Evolutionary conservation across 176 grass and related monocot species (phyloP), one percentile per base, ranked within the genome.

Genomic region (Puya raimondii): DNA sequence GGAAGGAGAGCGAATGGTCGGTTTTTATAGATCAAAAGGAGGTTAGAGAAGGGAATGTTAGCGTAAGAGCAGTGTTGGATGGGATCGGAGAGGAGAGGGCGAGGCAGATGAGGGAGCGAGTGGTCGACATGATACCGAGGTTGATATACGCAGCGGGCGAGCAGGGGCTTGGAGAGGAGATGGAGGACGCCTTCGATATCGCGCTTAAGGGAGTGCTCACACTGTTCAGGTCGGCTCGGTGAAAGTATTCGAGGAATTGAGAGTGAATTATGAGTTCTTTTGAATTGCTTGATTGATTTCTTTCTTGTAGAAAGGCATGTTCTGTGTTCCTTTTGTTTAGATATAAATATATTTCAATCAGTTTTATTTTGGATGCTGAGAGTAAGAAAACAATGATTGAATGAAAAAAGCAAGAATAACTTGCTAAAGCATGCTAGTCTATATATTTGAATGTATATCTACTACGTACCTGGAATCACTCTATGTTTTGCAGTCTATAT

Each of bases 111-210:
- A 78, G 58, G 73, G 81, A 92, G 79, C 73, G 67, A 51, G 85
- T 96, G 26, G 91, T 96, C 74, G 85, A 91, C 53, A 88, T 96
- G 88, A 84, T 96, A 73, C 91, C 92, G 53, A 82, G 83, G 65
- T 75, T 96, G 73, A 68, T 96, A 68, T 96, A 96, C 58, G 81
- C 63, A 0, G 78, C 88, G 23, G 59, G 78, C 17, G 1, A 73
- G 2, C 54, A 67, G 11, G 91, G 91, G 10, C 83, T 91, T 54
- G 88, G 83, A 67, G 88, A 65, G 50, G 86, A 79, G 25, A 70
- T 92, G 81, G 57, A 51, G 1, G 88, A 96, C 69, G 92, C 88
- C 23, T 49, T 96, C 0, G 88, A 96, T 21, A 72, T 96, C 50
- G 86, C 83, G 3, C 70, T 96, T 17, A 23, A 48, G 3, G 76